Evolutionary conservation across 768 basidiomycete genomes (phyloP), one percentile per base, ranked within the genome.

Genomic region (Ramaria sp.): DNA sequence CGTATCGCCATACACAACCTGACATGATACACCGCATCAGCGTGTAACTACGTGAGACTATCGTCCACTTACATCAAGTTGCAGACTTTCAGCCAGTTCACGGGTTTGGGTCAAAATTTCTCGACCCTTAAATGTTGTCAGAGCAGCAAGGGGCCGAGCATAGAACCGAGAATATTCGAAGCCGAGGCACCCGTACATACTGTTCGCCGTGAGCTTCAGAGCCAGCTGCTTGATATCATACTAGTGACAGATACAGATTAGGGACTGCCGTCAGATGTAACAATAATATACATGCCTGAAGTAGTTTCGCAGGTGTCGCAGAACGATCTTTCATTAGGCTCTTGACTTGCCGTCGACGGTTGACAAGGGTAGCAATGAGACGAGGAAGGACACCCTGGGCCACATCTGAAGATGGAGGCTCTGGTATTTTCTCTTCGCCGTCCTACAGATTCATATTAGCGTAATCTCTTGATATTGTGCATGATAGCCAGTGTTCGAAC

Each of bases 121-220:
- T 69, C 96, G 86, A 64, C 96, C 96, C 69, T 95, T 98, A 80
- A 83, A 93, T 0, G 96, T 99, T 20, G 94, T 98, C 49, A 99
- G 78, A 45, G 96, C 92, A 15, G 96, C 96, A n/a, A 99, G 81
- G 0, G 94, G 92, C 43, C 91, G 81, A 20, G 96, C 96, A 62
- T 93, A 97, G 75, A 98, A 98, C 51, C 96, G 76, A 10, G 96
- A 97, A 63, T 92, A 88, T 66, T 94, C 92, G 67, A 97, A 98
- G 49, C 96, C 96, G 20, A 99, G 84, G 75, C 96, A 99, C 17
- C 96, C 96, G 69, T 99, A 99, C 96, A 98, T 99, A 76, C 91
- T 94, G 73, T 99, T 98, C 50, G 96, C 96, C 4, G 96, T 99
- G 34, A 98, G 82, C 72, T 98, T 98, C 51, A 98, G 75, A 0